These are phyloP conservation scores for Diplocarpon mali DNA, from an alignment of 2,329 filamentous ascomycete species.

Conservation along the genomic window DNA sequence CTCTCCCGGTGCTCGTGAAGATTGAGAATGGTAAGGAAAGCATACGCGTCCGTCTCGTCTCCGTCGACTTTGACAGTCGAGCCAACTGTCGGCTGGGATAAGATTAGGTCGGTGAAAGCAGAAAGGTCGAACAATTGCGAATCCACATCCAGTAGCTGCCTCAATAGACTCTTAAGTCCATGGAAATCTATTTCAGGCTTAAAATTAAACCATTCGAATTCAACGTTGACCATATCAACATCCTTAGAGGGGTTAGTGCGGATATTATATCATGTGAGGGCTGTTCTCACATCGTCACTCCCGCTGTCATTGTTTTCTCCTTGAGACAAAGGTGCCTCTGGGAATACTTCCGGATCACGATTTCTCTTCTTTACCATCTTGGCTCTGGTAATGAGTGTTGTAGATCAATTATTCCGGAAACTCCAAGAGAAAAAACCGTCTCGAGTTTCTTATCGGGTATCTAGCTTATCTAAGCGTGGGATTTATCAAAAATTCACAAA, in stretches of 20 bases:
- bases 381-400: not conserved
- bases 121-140: constrained; percentile 78
- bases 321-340: constrained; percentile 20
- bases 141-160: constrained; percentile 88
- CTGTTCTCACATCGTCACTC: constrained; percentile 23
- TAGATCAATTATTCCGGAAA: constrained; percentile 1
- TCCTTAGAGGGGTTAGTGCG: constrained; percentile 37
- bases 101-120: constrained; percentile 71
- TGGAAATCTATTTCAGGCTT: constrained; percentile 86
- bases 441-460: not conserved
- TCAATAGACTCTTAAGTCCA: constrained; percentile 78
- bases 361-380: constrained; percentile 29
- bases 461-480: constrained; percentile 6
- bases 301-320: constrained; percentile 22
- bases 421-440: not conserved
- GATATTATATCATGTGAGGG: not conserved
- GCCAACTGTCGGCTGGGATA: constrained; percentile 77
- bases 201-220: constrained; percentile 99
- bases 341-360: constrained; percentile 25
- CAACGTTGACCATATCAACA: constrained; percentile 83
- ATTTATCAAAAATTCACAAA: not conserved
- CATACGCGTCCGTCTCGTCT: constrained; percentile 84
- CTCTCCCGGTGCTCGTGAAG: constrained; percentile 67
- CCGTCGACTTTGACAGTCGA: constrained; percentile 97
- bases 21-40: constrained; percentile 82